Conservation (phyloP, 805 yeast genomes). For the Wickerhamomyces alni region DNA sequence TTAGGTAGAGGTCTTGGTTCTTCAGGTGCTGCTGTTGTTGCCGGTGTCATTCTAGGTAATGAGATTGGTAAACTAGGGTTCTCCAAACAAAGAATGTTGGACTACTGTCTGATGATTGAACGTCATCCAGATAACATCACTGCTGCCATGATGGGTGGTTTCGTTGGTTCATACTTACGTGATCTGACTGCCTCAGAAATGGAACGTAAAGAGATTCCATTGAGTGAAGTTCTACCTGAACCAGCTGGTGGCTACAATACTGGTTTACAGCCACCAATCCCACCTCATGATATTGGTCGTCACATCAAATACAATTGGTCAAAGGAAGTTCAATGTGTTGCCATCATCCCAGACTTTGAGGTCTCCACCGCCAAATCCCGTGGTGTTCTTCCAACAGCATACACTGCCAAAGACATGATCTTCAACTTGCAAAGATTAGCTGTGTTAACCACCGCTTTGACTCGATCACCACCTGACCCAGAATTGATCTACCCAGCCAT, state of each 20-base stretch:
- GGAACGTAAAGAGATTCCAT: constrained; percentile 74
- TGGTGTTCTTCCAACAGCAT: constrained; percentile 79
- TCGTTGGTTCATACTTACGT: constrained; percentile 90
- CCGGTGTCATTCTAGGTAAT: constrained; percentile 88
- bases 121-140: constrained; percentile 98
- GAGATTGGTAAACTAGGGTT: constrained; percentile 72
- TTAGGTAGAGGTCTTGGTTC: constrained; percentile 96
- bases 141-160: constrained; percentile 99
- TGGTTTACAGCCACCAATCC: constrained; percentile 67
- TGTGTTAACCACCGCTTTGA: constrained; percentile 84
- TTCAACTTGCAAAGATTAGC: constrained; percentile 93
- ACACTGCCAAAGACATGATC: constrained; percentile 74
- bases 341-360: constrained; percentile 91
- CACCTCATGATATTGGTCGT: constrained; percentile 84
- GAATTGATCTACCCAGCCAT: constrained; percentile 85
- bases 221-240: constrained; percentile 77
- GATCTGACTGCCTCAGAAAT: constrained; percentile 69
- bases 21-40: constrained; percentile 97
- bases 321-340: constrained; percentile 74
- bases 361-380: constrained; percentile 89
- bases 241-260: constrained; percentile 67
- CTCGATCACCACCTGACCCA: constrained; percentile 77
- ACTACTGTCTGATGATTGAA: constrained; percentile 94
- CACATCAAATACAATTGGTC: constrained; percentile 85
- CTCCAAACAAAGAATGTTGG: constrained; percentile 77